A percentile compares a stretch with the other conserved stretches of the same genome.
Conservation (phyloP, 805 yeast species). For the Starmerella gropengiesseri region DNA sequence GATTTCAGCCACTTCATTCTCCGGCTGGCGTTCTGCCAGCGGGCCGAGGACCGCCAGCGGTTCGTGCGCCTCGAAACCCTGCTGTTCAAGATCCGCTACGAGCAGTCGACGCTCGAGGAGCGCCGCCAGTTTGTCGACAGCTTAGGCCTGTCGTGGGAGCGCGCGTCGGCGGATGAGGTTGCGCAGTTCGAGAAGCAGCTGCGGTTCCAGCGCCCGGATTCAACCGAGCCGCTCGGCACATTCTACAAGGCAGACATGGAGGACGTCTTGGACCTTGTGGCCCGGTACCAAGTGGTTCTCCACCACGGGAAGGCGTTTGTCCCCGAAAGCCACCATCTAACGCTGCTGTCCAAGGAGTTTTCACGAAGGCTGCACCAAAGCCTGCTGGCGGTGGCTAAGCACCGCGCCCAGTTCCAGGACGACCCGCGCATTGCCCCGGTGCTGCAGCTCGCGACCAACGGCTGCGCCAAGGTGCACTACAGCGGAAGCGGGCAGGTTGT, state of each 20-base stretch:
- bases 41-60: constrained; percentile 66
- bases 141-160: constrained; percentile 61
- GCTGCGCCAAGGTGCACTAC: constrained; percentile 35
- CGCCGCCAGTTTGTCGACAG: constrained; percentile 58
- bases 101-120: constrained; percentile 50
- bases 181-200: constrained; percentile 40
- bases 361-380: constrained; percentile 40
- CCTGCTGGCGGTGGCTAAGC: constrained; percentile 58
- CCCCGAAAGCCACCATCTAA: constrained; percentile 69
- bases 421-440: constrained; percentile 83
- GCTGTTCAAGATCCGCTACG: constrained; percentile 64
- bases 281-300: constrained; percentile 58
- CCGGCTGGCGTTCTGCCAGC: constrained; percentile 77
- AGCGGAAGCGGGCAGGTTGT: constrained; percentile 26
- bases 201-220: constrained; percentile 31
- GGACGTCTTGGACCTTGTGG: constrained; percentile 61
- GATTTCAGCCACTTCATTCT: constrained; percentile 84
- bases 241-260: constrained; percentile 76
- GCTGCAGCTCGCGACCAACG: constrained; percentile 55
- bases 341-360: constrained; percentile 60
- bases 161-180: constrained; percentile 55
- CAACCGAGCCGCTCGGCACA: constrained; percentile 30
- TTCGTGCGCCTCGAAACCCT: constrained; percentile 67
- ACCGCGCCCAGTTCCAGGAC: constrained; percentile 77
- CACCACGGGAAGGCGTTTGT: constrained; percentile 68